phyloP scores from a whole-genome alignment of 108 stramenopile genomes.

The Skeletonema menzelii region DNA sequence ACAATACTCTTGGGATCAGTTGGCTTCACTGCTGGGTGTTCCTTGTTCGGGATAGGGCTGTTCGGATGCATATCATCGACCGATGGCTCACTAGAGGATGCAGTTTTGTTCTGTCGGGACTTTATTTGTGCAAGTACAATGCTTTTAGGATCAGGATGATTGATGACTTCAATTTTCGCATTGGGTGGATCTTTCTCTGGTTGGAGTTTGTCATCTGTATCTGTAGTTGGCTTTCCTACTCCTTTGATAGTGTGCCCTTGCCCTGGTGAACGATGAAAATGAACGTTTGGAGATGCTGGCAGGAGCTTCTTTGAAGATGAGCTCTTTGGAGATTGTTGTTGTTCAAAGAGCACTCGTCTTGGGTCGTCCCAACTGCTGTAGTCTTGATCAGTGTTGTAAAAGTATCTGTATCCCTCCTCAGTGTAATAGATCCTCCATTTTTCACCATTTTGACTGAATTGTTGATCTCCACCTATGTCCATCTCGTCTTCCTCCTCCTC shows the following conservation, averaged over 20 bases:
- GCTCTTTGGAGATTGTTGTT: neutral
- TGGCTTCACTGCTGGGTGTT: neutral
- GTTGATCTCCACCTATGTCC: neutral
- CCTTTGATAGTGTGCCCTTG: neutral
- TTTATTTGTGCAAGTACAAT: constrained; percentile 1
- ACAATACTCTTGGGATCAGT: neutral
- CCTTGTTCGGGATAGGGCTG: neutral
- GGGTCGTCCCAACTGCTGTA: constrained; percentile 36
- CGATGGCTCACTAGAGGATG: neutral
- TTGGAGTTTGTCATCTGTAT: neutral
- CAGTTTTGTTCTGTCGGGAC: neutral
- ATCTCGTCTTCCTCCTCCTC: neutral
- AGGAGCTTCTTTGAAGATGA: neutral
- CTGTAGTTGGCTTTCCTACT: neutral
- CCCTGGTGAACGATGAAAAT: neutral
- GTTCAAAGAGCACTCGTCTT: neutral
- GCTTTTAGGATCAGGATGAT: neutral
- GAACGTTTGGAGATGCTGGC: neutral
- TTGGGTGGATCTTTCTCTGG: neutral
- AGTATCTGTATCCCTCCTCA: constrained; percentile 29
- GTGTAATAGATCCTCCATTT: constrained; percentile 19
- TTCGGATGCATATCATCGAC: neutral
- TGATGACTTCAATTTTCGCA: neutral
- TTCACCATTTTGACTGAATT: constrained; percentile 16
- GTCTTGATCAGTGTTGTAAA: constrained; percentile 18